Percentiles rank a stretch among this genome's conserved stretches.
Evolutionary conservation across 768 basidiomycete genomes (phyloP).

Genomic region (Dictyophora rubrovolvata): DNA sequence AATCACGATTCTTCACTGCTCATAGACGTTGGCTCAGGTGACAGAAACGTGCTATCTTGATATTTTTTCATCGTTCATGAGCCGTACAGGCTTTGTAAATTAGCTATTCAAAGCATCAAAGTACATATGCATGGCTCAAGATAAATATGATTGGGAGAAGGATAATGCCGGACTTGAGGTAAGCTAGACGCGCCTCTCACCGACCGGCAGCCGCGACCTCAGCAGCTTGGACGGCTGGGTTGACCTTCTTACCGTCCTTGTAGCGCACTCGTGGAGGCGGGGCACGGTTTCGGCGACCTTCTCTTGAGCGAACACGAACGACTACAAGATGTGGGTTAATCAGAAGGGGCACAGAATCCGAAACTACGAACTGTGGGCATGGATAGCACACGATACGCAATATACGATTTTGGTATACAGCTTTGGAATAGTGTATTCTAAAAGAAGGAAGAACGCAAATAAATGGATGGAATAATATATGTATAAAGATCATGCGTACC

Average conservation of each 20-base stretch:
- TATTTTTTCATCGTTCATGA: too few relatives aligned
- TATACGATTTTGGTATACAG: conserved; percentile 98
- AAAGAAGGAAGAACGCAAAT: background rate
- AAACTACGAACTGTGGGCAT: conserved; percentile 80
- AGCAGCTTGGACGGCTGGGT: conserved; percentile 89
- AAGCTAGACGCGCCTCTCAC: background rate
- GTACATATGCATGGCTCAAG: too few relatives aligned
- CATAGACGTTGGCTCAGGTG: too few relatives aligned
- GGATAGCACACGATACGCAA: conserved; percentile 98
- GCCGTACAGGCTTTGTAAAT: too few relatives aligned
- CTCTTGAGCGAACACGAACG: conserved; percentile 93
- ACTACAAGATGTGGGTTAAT: conserved; percentile 39
- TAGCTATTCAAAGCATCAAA: too few relatives aligned
- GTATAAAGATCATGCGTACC: conserved; percentile 39
- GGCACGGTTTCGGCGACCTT: conserved; percentile 93
- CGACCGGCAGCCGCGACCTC: conserved; percentile 67
- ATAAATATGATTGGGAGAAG: too few relatives aligned
- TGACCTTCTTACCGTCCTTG: conserved; percentile 95
- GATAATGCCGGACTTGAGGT: too few relatives aligned
- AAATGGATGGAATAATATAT: background rate
- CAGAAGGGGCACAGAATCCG: background rate
- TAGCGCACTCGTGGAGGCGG: conserved; percentile 93
- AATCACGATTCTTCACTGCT: too few relatives aligned
- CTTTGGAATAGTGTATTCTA: conserved; percentile 94
- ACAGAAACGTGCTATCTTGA: too few relatives aligned